Base-by-base conservation (phyloP, 2,329 filamentous ascomycete species). In the Coniochaeta hoffmannii region DNA sequence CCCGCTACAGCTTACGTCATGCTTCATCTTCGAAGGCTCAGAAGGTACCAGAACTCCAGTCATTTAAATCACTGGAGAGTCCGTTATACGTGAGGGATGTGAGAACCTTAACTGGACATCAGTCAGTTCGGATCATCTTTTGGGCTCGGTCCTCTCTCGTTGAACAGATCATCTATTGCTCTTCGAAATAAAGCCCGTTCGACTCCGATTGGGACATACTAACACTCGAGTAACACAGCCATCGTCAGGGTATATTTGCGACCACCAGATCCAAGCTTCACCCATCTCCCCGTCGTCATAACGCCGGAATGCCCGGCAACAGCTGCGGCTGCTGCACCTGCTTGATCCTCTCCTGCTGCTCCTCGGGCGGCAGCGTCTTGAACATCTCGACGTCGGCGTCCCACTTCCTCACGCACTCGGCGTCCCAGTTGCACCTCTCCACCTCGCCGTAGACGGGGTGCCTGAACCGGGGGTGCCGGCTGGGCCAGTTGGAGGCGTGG, bases 401-500 rank as follows among this genome's bases (percentile, higher is more conserved):
- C 86, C 86, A 89, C 61, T 78, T 72, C 24, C 71, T 73, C 12
- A 89, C 82, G 61, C 86, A 89, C 4, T 83, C 79, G 5, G 72
- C 67, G 44, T 84, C 77, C 86, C 86, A 89, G 63, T 89, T 89
- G 68, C 86, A 89, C 60, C 78, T 74, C 66, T 89, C 86, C 0
- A 89, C 85, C 67, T 87, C 83, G 6, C 84, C 86, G 63, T 85
- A 88, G 54, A 84, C 80, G 1, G 85, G 85, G 65, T 89, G 86
- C 46, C 75, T 83, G 69, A 79, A 87, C 30, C 86, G 76, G 1
- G 82, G 85, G 64, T 89, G 86, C 3, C 75, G 74, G 53, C 78
- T 80, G 1, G 86, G 87, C 87, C 87, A 89, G 57, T 82, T 81
- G 1, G 85, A 89, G 0, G 87, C 87, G 66, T 89, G 87, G 63